Evolutionary conservation across 2,329 filamentous ascomycete species (phyloP).

Genomic region (Ceratocystis smalleyi): DNA sequence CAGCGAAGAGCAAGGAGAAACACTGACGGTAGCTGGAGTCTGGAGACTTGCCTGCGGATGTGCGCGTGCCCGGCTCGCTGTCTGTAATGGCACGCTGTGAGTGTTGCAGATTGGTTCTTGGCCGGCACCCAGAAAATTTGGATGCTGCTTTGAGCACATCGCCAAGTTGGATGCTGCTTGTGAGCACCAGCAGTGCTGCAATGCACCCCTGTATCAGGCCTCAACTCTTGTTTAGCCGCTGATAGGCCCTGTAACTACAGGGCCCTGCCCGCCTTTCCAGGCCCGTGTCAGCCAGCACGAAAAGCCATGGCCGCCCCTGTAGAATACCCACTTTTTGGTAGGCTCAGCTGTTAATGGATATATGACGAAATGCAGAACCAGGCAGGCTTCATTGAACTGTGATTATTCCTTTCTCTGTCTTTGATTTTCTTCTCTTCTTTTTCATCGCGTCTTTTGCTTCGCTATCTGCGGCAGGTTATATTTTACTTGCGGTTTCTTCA

Average conservation of each 20-base stretch:
- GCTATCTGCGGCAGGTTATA: neutral
- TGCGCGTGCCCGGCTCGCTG: neutral
- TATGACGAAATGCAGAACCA: slow-evolving; percentile 6
- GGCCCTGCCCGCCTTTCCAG: neutral
- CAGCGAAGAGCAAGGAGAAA: neutral
- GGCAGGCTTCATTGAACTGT: neutral
- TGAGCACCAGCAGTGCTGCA: neutral
- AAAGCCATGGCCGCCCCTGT: neutral
- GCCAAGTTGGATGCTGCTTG: neutral
- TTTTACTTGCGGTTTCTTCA: neutral
- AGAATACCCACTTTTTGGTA: slow-evolving; percentile 1
- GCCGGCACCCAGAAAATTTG: neutral
- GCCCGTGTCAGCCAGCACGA: too few species aligned
- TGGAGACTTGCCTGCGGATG: too few species aligned
- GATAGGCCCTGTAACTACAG: neutral
- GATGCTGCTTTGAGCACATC: neutral
- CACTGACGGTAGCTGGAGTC: neutral
- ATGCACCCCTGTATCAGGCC: neutral
- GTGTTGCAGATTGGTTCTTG: neutral
- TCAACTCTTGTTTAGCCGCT: neutral
- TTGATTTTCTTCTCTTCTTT: neutral
- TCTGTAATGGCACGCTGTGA: neutral
- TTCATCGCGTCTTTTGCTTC: neutral
- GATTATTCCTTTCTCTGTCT: neutral
- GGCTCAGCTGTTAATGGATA: neutral